Evolutionary conservation across 73 alveolate species (phyloP).

Genomic region (Paramecium octaurelia): DNA sequence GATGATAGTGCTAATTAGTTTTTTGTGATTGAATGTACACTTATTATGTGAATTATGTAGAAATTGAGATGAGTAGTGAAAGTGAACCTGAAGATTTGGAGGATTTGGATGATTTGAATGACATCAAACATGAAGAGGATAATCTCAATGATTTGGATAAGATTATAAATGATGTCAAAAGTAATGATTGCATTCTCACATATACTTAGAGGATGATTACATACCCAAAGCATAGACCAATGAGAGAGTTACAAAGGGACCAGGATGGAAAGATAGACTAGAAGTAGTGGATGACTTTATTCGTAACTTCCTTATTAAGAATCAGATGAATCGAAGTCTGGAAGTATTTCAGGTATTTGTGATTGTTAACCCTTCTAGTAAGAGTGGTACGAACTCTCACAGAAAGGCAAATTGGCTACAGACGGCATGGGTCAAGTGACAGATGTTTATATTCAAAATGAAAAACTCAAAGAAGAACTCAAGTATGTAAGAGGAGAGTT

Average conservation of each 20-base stretch:
- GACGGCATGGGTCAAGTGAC: constrained; percentile 94
- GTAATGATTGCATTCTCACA: not conserved
- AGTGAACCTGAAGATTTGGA: constrained; percentile 60
- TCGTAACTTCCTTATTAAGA: constrained; percentile 94
- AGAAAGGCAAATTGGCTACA: constrained; percentile 96
- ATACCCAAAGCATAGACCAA: constrained; percentile 24
- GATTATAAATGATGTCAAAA: constrained; percentile 37
- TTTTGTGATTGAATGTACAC: not conserved
- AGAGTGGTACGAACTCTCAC: constrained; percentile 97
- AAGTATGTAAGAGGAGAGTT: constrained; percentile 85
- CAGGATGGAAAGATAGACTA: constrained; percentile 76
- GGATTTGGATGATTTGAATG: constrained; percentile 42
- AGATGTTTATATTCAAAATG: constrained; percentile 96
- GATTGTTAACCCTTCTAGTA: constrained; percentile 37
- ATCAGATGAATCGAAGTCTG: constrained; percentile 92
- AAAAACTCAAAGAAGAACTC: constrained; percentile 90
- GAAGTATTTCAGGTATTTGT: constrained; percentile 84
- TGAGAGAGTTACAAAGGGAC: constrained; percentile 29
- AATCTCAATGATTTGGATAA: constrained; percentile 6
- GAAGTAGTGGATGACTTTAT: constrained; percentile 99
- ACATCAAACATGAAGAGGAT: constrained; percentile 49
- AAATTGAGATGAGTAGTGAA: constrained; percentile 57
- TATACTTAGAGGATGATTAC: constrained; percentile 45
- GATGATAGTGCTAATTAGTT: constrained; percentile 22
- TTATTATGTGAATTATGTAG: not conserved